These are phyloP conservation scores for Cucurbita pepo DNA, from an alignment of 306 rosid genomes.

Conservation along the genomic window DNA sequence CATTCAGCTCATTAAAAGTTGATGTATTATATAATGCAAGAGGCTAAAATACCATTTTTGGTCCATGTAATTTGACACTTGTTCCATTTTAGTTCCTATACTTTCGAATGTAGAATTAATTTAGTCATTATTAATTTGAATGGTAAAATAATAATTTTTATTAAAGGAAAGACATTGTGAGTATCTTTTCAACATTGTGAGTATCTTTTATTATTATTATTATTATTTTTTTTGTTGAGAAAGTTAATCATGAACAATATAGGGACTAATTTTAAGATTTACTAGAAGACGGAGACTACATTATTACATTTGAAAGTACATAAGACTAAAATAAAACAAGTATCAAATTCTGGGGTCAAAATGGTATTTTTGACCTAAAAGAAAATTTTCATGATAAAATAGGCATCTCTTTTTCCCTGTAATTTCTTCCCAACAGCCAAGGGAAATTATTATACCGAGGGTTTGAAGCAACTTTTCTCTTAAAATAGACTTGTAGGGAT, in stretches of 20 bases:
- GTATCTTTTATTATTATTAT: no score
- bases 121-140: no score
- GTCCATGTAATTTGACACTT: background rate
- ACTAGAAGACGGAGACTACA: background rate
- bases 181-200: no score
- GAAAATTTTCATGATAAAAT: background rate
- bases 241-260: background rate
- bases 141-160: no score
- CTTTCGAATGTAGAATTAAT: background rate
- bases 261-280: background rate
- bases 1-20: background rate
- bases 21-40: background rate
- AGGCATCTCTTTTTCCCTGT: background rate
- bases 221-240: background rate
- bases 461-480: background rate
- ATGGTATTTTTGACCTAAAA: background rate
- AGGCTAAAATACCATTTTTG: background rate
- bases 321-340: background rate
- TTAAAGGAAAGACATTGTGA: background rate
- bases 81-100: background rate
- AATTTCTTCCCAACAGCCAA: background rate
- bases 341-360: background rate
- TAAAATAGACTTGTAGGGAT: constrained; percentile 72
- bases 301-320: background rate
- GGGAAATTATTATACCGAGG: background rate